Conservation (phyloP, 768 basidiomycete species). For the Melanogaster broomeanus region DNA sequence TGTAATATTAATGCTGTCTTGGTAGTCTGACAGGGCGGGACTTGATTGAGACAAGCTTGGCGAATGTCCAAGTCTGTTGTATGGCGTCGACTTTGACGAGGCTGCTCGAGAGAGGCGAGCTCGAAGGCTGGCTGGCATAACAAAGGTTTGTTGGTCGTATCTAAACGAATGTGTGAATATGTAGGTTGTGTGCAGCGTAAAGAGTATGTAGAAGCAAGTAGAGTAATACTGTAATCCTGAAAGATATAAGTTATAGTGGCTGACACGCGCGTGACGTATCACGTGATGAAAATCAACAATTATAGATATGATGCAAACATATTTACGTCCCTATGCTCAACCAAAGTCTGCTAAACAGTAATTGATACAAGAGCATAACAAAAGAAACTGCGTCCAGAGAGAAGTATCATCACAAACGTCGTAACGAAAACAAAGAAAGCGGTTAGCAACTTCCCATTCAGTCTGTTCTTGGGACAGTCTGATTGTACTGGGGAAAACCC, state of each 20-base stretch:
- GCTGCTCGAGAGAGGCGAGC: constrained; percentile 2
- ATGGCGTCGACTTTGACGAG: constrained; percentile 18
- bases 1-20: neutral
- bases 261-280: constrained; percentile 25
- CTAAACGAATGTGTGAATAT: constrained; percentile 16
- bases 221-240: neutral
- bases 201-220: constrained; percentile 18
- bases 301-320: no score
- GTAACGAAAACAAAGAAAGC: neutral
- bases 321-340: no score
- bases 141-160: constrained; percentile 2
- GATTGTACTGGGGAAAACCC: constrained; percentile 42
- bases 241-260: constrained; percentile 16
- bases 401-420: constrained; percentile 5
- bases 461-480: constrained; percentile 62
- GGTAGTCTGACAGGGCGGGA: constrained; percentile 1
- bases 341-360: no score
- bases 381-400: no score
- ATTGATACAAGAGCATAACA: no score
- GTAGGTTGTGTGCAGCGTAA: constrained; percentile 26
- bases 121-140: constrained; percentile 25
- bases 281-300: constrained; percentile 34
- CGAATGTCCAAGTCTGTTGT: constrained; percentile 20
- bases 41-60: constrained; percentile 5
- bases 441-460: constrained; percentile 31